phyloP scores from a whole-genome alignment of 352 stramenopile species.

The Phytophthora cryptogea region DNA sequence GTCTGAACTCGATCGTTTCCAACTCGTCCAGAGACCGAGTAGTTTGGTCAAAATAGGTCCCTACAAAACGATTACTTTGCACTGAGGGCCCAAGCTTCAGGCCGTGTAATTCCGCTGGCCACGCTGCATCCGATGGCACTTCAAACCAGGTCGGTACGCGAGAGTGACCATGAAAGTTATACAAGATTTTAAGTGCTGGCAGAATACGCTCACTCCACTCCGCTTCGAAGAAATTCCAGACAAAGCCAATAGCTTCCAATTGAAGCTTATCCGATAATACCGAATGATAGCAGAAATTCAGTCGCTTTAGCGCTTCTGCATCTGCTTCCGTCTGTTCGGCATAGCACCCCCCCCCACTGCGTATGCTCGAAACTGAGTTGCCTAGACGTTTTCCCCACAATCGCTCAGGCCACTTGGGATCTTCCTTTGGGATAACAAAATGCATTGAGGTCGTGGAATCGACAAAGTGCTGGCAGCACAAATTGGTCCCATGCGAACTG shows the following conservation, averaged over 20 bases:
- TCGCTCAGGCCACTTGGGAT: conserved; percentile 20
- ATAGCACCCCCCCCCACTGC: conserved; percentile 29
- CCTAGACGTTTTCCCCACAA: conserved; percentile 36
- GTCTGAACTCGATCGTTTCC: conserved; percentile 3
- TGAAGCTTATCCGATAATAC: conserved; percentile 4
- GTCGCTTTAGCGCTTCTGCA: conserved; percentile 26
- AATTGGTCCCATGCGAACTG: conserved; percentile 27
- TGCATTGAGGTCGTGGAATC: conserved; percentile 27
- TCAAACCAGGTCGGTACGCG: conserved; percentile 37
- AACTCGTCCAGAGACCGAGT: background rate
- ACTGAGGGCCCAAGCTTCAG: background rate
- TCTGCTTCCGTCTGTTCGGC: conserved; percentile 25
- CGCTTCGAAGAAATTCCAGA: background rate
- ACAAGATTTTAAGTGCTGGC: conserved; percentile 41
- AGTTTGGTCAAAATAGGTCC: too few species aligned
- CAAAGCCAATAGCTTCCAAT: conserved; percentile 1
- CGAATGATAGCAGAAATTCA: conserved; percentile 41
- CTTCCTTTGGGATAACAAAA: conserved; percentile 24
- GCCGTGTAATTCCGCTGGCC: background rate
- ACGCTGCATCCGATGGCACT: conserved; percentile 34
- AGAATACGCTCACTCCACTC: conserved; percentile 2
- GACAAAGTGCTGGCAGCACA: conserved; percentile 36
- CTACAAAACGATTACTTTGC: too few species aligned
- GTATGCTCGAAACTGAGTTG: conserved; percentile 33
- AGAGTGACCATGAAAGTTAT: conserved; percentile 27